phyloP scores from a whole-genome alignment of 192 early-diverging fungal species.

The Coemansia erecta region DNA sequence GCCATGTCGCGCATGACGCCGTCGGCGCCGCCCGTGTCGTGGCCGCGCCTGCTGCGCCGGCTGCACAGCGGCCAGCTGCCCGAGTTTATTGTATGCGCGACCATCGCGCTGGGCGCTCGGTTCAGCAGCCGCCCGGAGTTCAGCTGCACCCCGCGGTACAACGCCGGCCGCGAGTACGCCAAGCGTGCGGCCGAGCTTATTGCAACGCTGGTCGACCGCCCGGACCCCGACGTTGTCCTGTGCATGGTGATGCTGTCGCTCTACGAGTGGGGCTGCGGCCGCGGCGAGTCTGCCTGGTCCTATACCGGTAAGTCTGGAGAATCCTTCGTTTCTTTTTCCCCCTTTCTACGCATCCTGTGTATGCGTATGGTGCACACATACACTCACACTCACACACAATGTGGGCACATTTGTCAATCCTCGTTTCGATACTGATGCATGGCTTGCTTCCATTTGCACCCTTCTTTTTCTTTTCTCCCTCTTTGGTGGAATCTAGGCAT shows the following conservation, averaged over 20 bases:
- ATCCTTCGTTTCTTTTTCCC: not conserved
- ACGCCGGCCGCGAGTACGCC: conserved; percentile 49
- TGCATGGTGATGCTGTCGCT: conserved; percentile 48
- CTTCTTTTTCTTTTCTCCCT: not conserved
- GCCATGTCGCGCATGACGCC: conserved; percentile 37
- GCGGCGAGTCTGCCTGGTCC: conserved; percentile 55
- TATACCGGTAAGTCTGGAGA: conserved; percentile 26
- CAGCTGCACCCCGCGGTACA: conserved; percentile 42
- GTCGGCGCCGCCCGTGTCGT: conserved; percentile 37
- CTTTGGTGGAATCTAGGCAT: conserved; percentile 16
- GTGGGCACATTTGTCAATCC: conserved; percentile 4
- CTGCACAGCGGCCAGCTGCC: conserved; percentile 46
- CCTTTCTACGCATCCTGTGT: not conserved
- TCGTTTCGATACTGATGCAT: not conserved
- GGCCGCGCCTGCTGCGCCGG: conserved; percentile 26
- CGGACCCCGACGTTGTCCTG: conserved; percentile 47
- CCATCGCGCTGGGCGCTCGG: conserved; percentile 38
- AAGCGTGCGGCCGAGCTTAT: conserved; percentile 51
- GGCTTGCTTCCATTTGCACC: not conserved
- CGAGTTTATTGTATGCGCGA: conserved; percentile 42
- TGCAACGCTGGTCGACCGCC: conserved; percentile 40
- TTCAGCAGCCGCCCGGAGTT: conserved; percentile 52
- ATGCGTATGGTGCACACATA: not conserved
- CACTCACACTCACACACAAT: too few species aligned
- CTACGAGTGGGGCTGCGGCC: conserved; percentile 54